Percentiles rank a stretch among this genome's conserved stretches.
These are phyloP conservation scores for Stereum hirsutum DNA, from an alignment of 1,284 basidiomycete genomes.

Conservation along the genomic window DNA sequence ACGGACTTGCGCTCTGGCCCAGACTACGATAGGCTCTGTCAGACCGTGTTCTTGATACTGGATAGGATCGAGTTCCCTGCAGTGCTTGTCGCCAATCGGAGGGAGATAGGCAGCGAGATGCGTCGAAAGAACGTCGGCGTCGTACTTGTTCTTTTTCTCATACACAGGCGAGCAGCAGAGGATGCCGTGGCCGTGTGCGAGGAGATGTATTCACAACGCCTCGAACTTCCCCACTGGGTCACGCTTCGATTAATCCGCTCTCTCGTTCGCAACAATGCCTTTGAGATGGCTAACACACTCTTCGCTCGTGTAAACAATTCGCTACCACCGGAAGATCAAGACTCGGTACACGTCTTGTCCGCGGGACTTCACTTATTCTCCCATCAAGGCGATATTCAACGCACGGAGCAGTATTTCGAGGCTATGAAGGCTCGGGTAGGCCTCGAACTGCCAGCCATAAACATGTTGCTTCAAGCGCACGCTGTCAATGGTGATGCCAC, in stretches of 20 bases:
- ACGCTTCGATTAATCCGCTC: slow-evolving; percentile 32
- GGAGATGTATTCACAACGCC: slow-evolving; percentile 27
- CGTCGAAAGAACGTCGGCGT: slow-evolving; percentile 23
- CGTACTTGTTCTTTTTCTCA: slow-evolving; percentile 32
- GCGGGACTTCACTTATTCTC: slow-evolving; percentile 43
- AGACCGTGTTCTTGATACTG: slow-evolving; percentile 23
- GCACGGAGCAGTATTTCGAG: slow-evolving; percentile 35
- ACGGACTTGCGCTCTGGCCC: not conserved
- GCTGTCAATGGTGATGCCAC: slow-evolving; percentile 34
- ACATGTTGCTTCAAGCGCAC: slow-evolving; percentile 44
- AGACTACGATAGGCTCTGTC: no score
- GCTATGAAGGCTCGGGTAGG: slow-evolving; percentile 22
- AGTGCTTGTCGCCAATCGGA: slow-evolving; percentile 20
- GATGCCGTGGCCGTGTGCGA: slow-evolving; percentile 35
- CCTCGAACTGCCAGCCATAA: slow-evolving; percentile 23
- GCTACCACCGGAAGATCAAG: slow-evolving; percentile 11
- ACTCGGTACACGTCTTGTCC: slow-evolving; percentile 24
- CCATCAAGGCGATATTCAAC: slow-evolving; percentile 36
- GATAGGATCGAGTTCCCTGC: slow-evolving; percentile 26
- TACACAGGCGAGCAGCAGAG: slow-evolving; percentile 20
- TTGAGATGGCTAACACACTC: slow-evolving; percentile 35
- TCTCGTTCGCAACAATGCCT: slow-evolving; percentile 31
- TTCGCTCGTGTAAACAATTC: slow-evolving; percentile 14
- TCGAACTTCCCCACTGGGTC: slow-evolving; percentile 20
- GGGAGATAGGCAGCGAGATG: slow-evolving; percentile 17